These are phyloP conservation scores for Tolypocladium cylindrosporum DNA, from an alignment of 2,329 filamentous ascomycete species.

Conservation along the genomic window DNA sequence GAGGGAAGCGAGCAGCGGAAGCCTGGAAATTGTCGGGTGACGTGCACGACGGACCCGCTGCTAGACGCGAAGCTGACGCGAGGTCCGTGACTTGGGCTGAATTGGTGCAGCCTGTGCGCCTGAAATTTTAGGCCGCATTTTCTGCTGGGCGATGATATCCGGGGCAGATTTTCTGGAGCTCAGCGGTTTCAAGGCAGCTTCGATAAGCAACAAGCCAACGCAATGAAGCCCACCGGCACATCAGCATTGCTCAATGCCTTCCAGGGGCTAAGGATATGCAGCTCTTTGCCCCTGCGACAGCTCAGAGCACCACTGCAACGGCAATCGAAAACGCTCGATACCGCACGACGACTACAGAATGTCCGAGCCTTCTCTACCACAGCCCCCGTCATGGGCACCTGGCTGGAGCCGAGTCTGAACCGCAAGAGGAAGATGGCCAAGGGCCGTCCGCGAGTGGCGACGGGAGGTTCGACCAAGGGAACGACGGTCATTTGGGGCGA, in stretches of 20 bases:
- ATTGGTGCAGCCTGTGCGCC: slow-evolving; percentile 12
- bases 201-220: slow-evolving; percentile 14
- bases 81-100: slow-evolving; percentile 27
- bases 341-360: slow-evolving; percentile 30
- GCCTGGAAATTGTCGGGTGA: slow-evolving; percentile 19
- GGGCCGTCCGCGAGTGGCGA: slow-evolving; percentile 77
- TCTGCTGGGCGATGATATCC: neutral
- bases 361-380: slow-evolving; percentile 66
- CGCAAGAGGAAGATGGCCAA: slow-evolving; percentile 86
- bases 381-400: slow-evolving; percentile 48
- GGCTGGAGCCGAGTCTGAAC: slow-evolving; percentile 69
- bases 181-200: slow-evolving; percentile 9
- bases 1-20: slow-evolving; percentile 10
- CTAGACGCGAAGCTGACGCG: slow-evolving; percentile 36
- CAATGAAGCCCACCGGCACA: slow-evolving; percentile 35
- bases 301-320: slow-evolving; percentile 20
- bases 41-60: slow-evolving; percentile 19
- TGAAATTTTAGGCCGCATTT: slow-evolving; percentile 14
- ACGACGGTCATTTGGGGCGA: slow-evolving; percentile 96
- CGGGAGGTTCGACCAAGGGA: slow-evolving; percentile 81
- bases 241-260: slow-evolving; percentile 41
- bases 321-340: slow-evolving; percentile 17
- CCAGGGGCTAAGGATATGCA: slow-evolving; percentile 35
- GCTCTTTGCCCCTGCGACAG: slow-evolving; percentile 28
- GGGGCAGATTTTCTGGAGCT: slow-evolving; percentile 24